phyloP scores from a whole-genome alignment of 768 basidiomycete genomes.

The Panellus pusillus region DNA sequence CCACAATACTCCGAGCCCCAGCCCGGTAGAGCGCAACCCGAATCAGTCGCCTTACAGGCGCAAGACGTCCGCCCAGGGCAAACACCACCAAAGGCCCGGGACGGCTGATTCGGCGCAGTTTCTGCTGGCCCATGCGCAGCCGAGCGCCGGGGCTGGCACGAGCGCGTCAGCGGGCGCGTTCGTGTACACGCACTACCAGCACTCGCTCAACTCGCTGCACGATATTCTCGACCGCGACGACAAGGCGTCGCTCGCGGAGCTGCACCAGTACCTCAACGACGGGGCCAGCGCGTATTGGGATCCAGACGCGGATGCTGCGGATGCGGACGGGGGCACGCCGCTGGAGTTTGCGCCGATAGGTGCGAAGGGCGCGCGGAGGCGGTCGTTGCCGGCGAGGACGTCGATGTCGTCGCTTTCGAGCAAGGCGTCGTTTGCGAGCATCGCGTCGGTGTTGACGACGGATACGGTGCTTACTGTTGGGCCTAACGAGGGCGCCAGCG shows the following conservation, averaged over 20 bases:
- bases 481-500: constrained; percentile 28
- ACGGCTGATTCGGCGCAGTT: constrained; percentile 64
- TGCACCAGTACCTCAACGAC: constrained; percentile 65
- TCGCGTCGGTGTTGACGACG: constrained; percentile 32
- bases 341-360: constrained; percentile 27
- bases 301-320: constrained; percentile 12
- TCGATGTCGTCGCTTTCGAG: constrained; percentile 55
- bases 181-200: constrained; percentile 75
- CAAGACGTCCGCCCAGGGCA: constrained; percentile 34
- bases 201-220: constrained; percentile 76
- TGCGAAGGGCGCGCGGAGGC: constrained; percentile 60
- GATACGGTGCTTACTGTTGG: constrained; percentile 38
- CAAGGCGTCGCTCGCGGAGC: constrained; percentile 66
- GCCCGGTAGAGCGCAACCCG: constrained; percentile 34
- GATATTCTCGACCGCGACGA: constrained; percentile 84
- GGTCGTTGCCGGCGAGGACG: constrained; percentile 65
- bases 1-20: not conserved
- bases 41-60: constrained; percentile 49
- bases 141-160: constrained; percentile 1
- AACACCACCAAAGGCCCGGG: constrained; percentile 40
- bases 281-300: constrained; percentile 4
- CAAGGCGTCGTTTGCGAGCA: not conserved
- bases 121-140: constrained; percentile 41
- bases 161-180: not conserved
- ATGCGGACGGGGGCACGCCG: constrained; percentile 23